Evolutionary conservation across 2,329 filamentous ascomycete genomes (phyloP).

Genomic region (Aureobasidium sp.): DNA sequence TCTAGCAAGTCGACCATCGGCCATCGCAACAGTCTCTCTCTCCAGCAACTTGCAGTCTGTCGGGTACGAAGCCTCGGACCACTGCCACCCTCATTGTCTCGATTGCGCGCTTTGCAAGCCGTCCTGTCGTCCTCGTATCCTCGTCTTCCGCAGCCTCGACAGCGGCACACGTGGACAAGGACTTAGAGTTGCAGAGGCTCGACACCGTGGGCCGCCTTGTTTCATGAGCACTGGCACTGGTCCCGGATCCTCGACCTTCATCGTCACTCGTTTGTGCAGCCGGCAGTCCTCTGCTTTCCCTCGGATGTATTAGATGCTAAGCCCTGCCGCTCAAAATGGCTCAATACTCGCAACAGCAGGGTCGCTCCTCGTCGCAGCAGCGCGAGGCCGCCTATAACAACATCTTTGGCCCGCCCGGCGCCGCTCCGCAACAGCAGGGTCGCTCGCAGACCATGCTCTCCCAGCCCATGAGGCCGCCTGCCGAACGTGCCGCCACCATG

Average conservation of each 20-base stretch:
- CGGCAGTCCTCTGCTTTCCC: constrained; percentile 1
- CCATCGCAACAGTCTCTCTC: not conserved
- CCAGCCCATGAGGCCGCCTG: constrained; percentile 53
- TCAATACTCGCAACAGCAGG: constrained; percentile 53
- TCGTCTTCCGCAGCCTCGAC: not conserved
- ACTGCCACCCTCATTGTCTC: not conserved
- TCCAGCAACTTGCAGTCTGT: not conserved
- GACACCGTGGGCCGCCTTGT: constrained; percentile 6
- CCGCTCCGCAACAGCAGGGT: constrained; percentile 49
- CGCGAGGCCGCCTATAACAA: constrained; percentile 93
- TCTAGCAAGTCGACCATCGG: not conserved
- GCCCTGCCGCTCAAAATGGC: constrained; percentile 41
- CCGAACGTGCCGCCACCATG: constrained; percentile 68
- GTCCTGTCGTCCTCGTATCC: not conserved
- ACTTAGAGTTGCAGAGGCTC: constrained; percentile 6
- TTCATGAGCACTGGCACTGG: not conserved
- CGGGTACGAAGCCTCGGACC: not conserved
- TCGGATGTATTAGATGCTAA: not conserved
- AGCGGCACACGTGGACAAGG: constrained; percentile 3
- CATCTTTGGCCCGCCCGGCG: constrained; percentile 84
- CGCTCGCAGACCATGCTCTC: constrained; percentile 94
- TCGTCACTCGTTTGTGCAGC: not conserved
- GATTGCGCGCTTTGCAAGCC: not conserved
- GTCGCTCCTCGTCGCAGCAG: constrained; percentile 53
- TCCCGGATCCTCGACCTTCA: not conserved